Percentiles rank a stretch among this genome's conserved stretches.
phyloP scores from a whole-genome alignment of 768 basidiomycete species.

The Leccinum variicolor region DNA sequence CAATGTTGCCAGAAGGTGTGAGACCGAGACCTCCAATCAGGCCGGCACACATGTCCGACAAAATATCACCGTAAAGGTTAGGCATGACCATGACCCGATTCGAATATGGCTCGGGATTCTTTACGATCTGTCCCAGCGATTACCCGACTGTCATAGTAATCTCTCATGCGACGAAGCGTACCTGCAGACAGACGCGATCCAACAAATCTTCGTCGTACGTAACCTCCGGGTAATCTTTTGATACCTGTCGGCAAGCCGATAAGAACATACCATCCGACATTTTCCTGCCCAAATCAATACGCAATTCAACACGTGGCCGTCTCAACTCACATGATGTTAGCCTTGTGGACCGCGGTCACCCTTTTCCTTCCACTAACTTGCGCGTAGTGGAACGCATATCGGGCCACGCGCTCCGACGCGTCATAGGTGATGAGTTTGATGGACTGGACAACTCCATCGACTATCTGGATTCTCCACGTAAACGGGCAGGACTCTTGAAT shows the following conservation, averaged over 20 bases:
- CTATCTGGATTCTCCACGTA: constrained; percentile 50
- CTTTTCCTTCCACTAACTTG: constrained; percentile 79
- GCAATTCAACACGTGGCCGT: not conserved
- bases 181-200: constrained; percentile 93
- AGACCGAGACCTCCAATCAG: constrained; percentile 97
- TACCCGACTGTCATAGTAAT: not conserved
- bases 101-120: constrained; percentile 89
- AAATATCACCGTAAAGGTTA: constrained; percentile 92
- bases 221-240: constrained; percentile 92
- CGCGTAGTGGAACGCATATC: constrained; percentile 99
- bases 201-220: constrained; percentile 95
- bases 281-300: constrained; percentile 62
- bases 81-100: constrained; percentile 99
- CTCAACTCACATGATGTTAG: constrained; percentile 88
- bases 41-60: constrained; percentile 98
- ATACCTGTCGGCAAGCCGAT: constrained; percentile 92
- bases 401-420: constrained; percentile 96
- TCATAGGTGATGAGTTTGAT: constrained; percentile 99
- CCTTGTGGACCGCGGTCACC: constrained; percentile 99
- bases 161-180: constrained; percentile 28
- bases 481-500: constrained; percentile 6
- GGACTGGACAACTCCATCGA: constrained; percentile 98
- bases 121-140: constrained; percentile 61
- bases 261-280: constrained; percentile 99
- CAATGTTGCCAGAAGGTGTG: constrained; percentile 97